Base-by-base conservation (phyloP, 306 rosid species). In the Trifolium pratense region DNA sequence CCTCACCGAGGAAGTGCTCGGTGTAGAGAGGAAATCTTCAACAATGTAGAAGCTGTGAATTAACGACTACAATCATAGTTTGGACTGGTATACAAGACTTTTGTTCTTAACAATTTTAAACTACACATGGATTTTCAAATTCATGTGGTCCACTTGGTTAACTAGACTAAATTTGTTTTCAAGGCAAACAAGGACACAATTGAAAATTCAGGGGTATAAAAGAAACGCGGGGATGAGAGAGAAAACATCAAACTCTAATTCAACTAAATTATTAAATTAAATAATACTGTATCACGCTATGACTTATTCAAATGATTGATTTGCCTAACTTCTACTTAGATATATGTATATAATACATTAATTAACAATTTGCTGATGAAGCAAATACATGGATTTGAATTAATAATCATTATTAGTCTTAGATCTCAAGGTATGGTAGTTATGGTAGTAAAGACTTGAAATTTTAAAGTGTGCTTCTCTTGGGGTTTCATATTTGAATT, bases 291-390 rank as follows among this genome's bases (percentile, higher is more conserved):
- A 74, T 7, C 25, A 71, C 15, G 12, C 9, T 18, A 42, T 15
- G 83, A 74, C 71, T 75, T 4, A 18, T 78, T 66, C 74, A 80
- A 68, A 26, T 29, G 20, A 80, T 67, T 76, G 43, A 65, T 62
- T 42, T 56, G 68, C 39, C 13, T 63, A 43, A 16, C 46, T 16
- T 26, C 40, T 15, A 26, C 2, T 11, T 12, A 10, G 21, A 51
- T 7, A 17, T 17, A 53, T 39, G 77, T 52, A 12, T 53, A 66
- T 59, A 68, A 9, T 52, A 66, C 5, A 65, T 71, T 71, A 34
- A 72, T n/a, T 62, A 48, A 3, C 57, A 42, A 39, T 48, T 82
- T 76, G 55, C 11, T 76, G 84, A 82, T 56, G 9, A 75, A 75
- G 77, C 73, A 68, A 68, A 79, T 26, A 61, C 76, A 26, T 42